These are phyloP conservation scores for Microbotryum saponariae DNA, from an alignment of 1,284 basidiomycete species.

Conservation along the genomic window DNA sequence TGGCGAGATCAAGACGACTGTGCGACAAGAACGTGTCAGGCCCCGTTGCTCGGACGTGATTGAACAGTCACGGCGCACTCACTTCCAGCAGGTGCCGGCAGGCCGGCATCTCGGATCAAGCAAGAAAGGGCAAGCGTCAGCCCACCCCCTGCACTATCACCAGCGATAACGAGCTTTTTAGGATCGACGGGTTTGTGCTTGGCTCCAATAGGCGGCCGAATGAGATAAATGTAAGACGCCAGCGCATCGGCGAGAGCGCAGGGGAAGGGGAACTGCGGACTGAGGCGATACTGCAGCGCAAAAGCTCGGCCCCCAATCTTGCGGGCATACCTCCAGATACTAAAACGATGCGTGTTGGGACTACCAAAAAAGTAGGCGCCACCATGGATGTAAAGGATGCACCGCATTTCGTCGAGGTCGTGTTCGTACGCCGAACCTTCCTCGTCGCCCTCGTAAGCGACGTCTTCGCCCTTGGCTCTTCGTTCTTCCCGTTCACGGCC, in stretches of 20 bases:
- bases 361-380: conserved; percentile 36
- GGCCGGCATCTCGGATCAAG: conserved; percentile 75
- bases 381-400: conserved; percentile 64
- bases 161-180: conserved; percentile 69
- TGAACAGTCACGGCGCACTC: background rate
- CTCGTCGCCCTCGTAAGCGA: conserved; percentile 39
- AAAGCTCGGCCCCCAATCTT: conserved; percentile 85
- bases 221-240: conserved; percentile 55
- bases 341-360: conserved; percentile 46
- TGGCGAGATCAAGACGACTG: conserved; percentile 66
- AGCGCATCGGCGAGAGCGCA: conserved; percentile 56
- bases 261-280: conserved; percentile 84
- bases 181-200: conserved; percentile 73
- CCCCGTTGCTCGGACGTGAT: too few species aligned
- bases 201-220: conserved; percentile 61
- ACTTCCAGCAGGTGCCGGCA: conserved; percentile 75
- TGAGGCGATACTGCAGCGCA: conserved; percentile 70
- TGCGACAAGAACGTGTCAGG: background rate
- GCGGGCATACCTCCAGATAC: conserved; percentile 51
- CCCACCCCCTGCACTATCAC: conserved; percentile 92
- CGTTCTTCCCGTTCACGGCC: conserved; percentile 2
- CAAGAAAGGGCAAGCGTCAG: conserved; percentile 76
- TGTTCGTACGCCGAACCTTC: conserved; percentile 42
- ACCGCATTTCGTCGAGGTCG: conserved; percentile 71
- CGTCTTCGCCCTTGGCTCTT: background rate